Evolutionary conservation across 2,329 filamentous ascomycete genomes (phyloP).

Genomic region (Sporothrix phasma): DNA sequence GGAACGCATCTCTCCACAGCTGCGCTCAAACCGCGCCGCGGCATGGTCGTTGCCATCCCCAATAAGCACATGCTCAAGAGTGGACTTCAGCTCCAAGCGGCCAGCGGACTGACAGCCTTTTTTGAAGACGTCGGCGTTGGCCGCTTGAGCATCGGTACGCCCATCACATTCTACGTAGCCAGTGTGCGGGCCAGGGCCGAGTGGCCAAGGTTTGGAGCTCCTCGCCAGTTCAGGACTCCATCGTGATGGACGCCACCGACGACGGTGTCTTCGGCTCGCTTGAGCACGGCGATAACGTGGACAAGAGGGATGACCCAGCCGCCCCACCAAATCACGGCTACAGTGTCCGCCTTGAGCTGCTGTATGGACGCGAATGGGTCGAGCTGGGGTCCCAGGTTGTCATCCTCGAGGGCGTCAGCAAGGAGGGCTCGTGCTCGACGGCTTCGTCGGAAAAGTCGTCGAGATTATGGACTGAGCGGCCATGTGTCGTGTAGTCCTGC

Average conservation of each 20-base stretch:
- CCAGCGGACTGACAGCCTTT: constrained; percentile 59
- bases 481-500: background rate
- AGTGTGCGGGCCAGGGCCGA: constrained; percentile 77
- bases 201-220: constrained; percentile 34
- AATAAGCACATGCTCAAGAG: constrained; percentile 48
- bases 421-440: constrained; percentile 58
- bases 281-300: constrained; percentile 30
- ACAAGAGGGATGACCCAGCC: constrained; percentile 17
- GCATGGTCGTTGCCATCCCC: constrained; percentile 68
- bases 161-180: constrained; percentile 76
- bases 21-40: constrained; percentile 52
- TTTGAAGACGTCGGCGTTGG: constrained; percentile 57
- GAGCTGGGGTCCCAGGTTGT: constrained; percentile 61
- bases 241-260: constrained; percentile 19
- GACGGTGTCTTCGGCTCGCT: constrained; percentile 49
- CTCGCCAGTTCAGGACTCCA: constrained; percentile 20
- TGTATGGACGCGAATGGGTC: constrained; percentile 62
- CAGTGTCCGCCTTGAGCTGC: constrained; percentile 57
- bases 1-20: constrained; percentile 11
- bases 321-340: constrained; percentile 28
- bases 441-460: constrained; percentile 59
- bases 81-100: constrained; percentile 50
- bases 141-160: constrained; percentile 53
- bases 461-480: constrained; percentile 45
- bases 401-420: constrained; percentile 60